Evolutionary conservation across 345 rosid species (phyloP).

Genomic region (Erysimum cheiranthoides): DNA sequence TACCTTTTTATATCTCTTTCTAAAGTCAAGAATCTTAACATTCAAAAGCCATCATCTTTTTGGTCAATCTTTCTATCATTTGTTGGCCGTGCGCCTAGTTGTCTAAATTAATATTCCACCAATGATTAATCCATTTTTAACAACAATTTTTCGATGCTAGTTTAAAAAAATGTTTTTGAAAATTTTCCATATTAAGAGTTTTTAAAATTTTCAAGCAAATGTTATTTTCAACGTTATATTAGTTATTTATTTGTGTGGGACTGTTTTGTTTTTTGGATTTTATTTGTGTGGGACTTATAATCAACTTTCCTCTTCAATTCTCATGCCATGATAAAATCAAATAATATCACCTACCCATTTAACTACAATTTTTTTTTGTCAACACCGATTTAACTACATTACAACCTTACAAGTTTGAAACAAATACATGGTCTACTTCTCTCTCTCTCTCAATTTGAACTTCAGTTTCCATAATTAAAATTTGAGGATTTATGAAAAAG

Average conservation of each 20-base stretch:
- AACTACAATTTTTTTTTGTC: conserved; percentile 9
- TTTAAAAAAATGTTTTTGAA: neutral
- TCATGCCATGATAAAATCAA: neutral
- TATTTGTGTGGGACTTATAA: neutral
- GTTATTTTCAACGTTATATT: neutral
- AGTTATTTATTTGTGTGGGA: neutral
- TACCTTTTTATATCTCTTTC: conserved; percentile 8
- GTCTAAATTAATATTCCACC: conserved; percentile 30
- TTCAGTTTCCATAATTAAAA: conserved; percentile 1
- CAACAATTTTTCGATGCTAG: neutral
- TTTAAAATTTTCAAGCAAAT: neutral
- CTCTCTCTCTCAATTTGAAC: conserved; percentile 19
- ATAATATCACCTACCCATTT: conserved; percentile 26
- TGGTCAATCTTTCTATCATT: conserved; percentile 26
- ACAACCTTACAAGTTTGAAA: conserved; percentile 10
- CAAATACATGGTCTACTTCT: conserved; percentile 1
- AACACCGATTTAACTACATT: conserved; percentile 27
- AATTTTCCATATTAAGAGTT: neutral
- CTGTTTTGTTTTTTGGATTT: no score
- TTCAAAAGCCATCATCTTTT: conserved; percentile 31
- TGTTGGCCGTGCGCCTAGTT: conserved; percentile 35
- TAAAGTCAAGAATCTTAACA: conserved; percentile 30
- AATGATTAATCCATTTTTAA: neutral
- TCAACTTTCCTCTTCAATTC: no score
- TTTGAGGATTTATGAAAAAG: neutral